Evolutionary conservation across 805 yeast genomes (phyloP).

Genomic region (Barnettozyma vustinii): DNA sequence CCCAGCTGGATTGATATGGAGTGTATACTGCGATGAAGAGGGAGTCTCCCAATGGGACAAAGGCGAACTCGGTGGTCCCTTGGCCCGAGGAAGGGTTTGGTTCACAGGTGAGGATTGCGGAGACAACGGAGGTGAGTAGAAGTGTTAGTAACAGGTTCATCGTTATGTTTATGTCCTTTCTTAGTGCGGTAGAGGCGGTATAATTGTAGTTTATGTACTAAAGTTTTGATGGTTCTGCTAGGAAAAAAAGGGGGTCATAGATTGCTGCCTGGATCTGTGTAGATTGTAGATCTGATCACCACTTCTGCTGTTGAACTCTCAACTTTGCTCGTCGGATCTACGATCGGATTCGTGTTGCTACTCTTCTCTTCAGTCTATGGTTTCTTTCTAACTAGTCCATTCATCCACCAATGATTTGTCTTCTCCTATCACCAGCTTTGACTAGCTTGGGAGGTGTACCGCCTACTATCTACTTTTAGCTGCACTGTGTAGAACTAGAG

Average conservation of each 20-base stretch:
- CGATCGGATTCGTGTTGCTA: too few species aligned
- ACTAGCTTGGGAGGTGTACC: too few species aligned
- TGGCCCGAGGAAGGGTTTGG: neutral
- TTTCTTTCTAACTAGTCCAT: too few species aligned
- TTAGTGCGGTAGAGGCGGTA: too few species aligned
- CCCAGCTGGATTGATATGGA: neutral
- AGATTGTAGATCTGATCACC: neutral
- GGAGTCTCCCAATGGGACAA: neutral
- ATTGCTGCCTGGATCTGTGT: neutral
- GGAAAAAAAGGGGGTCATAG: neutral
- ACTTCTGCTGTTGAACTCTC: too few species aligned
- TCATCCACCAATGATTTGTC: too few species aligned
- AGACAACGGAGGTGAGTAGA: neutral
- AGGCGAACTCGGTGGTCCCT: neutral
- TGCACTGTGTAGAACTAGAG: too few species aligned
- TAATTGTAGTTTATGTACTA: neutral
- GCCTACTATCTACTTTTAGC: too few species aligned
- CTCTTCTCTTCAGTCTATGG: too few species aligned
- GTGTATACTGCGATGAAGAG: neutral
- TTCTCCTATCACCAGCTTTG: too few species aligned
- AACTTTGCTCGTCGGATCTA: too few species aligned
- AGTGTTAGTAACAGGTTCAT: neutral
- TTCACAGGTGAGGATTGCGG: neutral
- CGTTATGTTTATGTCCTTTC: neutral
- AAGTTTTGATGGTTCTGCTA: neutral